Percentiles rank a stretch among this genome's conserved stretches.
These are phyloP conservation scores for Prunella vulgaris DNA, from an alignment of 257 asterid genomes.

Conservation along the genomic window DNA sequence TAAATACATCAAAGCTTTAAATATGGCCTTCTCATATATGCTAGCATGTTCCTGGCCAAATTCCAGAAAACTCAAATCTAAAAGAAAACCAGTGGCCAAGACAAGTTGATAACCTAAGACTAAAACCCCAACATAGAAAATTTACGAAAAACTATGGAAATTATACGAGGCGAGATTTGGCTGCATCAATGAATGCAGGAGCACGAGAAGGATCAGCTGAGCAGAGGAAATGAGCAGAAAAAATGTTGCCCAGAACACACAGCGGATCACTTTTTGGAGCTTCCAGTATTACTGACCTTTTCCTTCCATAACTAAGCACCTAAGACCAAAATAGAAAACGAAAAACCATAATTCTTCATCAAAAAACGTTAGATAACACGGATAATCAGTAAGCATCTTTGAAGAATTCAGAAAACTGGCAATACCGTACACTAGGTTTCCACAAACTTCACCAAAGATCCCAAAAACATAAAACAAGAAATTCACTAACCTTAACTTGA, in stretches of 20 bases:
- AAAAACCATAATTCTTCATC: not conserved
- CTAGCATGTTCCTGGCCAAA: conserved; percentile 61
- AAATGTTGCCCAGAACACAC: conserved; percentile 83
- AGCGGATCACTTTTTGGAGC: conserved; percentile 80
- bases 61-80: not conserved
- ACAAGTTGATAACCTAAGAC: not conserved
- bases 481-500: not conserved
- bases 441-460: not conserved
- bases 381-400: not conserved
- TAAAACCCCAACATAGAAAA: not conserved
- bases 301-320: conserved; percentile 89
- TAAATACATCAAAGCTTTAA: conserved; percentile 46
- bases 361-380: not conserved
- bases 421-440: not conserved
- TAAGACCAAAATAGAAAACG: conserved; percentile 1
- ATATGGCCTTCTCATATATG: conserved; percentile 67
- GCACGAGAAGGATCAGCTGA: conserved; percentile 51
- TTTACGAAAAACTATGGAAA: not conserved
- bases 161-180: conserved; percentile 64
- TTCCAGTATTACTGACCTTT: conserved; percentile 67
- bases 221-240: conserved; percentile 70
- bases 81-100: not conserved
- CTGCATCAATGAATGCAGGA: conserved; percentile 47
- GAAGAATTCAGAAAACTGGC: not conserved
- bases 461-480: not conserved